Percentiles rank a stretch among this genome's conserved stretches.
These are phyloP conservation scores for Botrytis porri DNA, from an alignment of 2,329 filamentous ascomycete genomes.

Conservation along the genomic window DNA sequence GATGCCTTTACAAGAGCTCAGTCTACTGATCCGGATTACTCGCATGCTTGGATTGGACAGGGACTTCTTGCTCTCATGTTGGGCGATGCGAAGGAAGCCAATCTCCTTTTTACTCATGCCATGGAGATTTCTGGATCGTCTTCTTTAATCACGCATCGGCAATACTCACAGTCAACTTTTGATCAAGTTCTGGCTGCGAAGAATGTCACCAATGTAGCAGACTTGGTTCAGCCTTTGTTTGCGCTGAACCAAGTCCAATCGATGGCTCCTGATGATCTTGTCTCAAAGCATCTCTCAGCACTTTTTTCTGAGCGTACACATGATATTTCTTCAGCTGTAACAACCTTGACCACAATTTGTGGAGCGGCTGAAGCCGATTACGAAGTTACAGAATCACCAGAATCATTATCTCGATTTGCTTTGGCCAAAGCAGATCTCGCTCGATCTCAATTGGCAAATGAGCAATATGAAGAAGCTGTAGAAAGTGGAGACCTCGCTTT, in stretches of 20 bases:
- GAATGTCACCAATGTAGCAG: slow-evolving; percentile 51
- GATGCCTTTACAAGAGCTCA: slow-evolving; percentile 87
- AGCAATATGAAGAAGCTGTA: slow-evolving; percentile 63
- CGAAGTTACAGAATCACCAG: slow-evolving; percentile 74
- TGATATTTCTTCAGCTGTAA: slow-evolving; percentile 62
- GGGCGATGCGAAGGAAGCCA: slow-evolving; percentile 73
- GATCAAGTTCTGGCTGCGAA: slow-evolving; percentile 68
- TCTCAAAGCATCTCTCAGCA: slow-evolving; percentile 73
- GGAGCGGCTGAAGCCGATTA: slow-evolving; percentile 73
- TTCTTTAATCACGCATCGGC: slow-evolving; percentile 67
- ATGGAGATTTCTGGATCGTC: slow-evolving; percentile 87
- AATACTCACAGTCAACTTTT: slow-evolving; percentile 79
- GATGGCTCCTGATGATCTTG: slow-evolving; percentile 67
- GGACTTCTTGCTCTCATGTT: slow-evolving; percentile 72
- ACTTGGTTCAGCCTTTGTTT: slow-evolving; percentile 81
- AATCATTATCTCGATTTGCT: slow-evolving; percentile 72
- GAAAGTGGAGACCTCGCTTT: slow-evolving; percentile 80
- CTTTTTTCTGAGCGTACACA: slow-evolving; percentile 79
- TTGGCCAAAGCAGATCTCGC: slow-evolving; percentile 84
- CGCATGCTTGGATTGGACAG: slow-evolving; percentile 91
- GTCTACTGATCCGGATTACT: slow-evolving; percentile 90
- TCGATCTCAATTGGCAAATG: slow-evolving; percentile 71
- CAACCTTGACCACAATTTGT: slow-evolving; percentile 64
- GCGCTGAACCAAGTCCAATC: slow-evolving; percentile 77
- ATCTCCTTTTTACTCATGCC: slow-evolving; percentile 85